phyloP scores from a whole-genome alignment of 257 asterid genomes.

The Salvia hispanica region DNA sequence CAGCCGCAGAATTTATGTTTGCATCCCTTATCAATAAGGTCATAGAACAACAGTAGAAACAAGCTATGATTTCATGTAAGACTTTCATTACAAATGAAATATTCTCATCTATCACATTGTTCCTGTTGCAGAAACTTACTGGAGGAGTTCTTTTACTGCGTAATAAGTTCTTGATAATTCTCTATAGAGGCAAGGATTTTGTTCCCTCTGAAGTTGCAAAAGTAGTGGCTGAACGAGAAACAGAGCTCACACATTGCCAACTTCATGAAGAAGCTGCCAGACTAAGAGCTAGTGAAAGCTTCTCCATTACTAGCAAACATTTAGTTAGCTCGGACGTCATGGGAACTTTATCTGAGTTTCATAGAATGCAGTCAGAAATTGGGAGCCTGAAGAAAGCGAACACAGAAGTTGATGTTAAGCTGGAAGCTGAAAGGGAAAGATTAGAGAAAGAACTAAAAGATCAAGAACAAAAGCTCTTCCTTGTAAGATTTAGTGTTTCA shows the following conservation, averaged over 20 bases:
- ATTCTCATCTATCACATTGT: slow-evolving; percentile 28
- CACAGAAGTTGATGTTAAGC: slow-evolving; percentile 50
- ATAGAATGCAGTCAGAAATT: slow-evolving; percentile 51
- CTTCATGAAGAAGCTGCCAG: slow-evolving; percentile 83
- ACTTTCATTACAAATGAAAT: slow-evolving; percentile 1
- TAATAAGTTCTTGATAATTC: slow-evolving; percentile 77
- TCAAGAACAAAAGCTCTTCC: slow-evolving; percentile 52
- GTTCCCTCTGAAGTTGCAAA: slow-evolving; percentile 72
- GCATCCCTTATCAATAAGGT: slow-evolving; percentile 14
- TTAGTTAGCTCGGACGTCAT: slow-evolving; percentile 36
- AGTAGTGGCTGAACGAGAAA: slow-evolving; percentile 65
- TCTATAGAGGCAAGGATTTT: slow-evolving; percentile 93
- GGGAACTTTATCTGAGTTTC: slow-evolving; percentile 83
- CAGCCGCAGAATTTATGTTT: not conserved
- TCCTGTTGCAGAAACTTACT: slow-evolving; percentile 73
- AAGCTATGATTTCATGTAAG: not conserved
- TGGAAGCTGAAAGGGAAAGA: slow-evolving; percentile 61
- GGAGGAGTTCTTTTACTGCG: slow-evolving; percentile 89
- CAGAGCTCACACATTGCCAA: slow-evolving; percentile 60
- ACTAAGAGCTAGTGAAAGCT: slow-evolving; percentile 62
- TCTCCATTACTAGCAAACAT: slow-evolving; percentile 43
- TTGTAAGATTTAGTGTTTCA: slow-evolving; percentile 49
- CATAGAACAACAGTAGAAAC: not conserved
- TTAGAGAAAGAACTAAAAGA: slow-evolving; percentile 71
- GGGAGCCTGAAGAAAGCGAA: slow-evolving; percentile 35